These are phyloP conservation scores for Truncatella angustata DNA, from an alignment of 2,329 filamentous ascomycete species.

Conservation along the genomic window DNA sequence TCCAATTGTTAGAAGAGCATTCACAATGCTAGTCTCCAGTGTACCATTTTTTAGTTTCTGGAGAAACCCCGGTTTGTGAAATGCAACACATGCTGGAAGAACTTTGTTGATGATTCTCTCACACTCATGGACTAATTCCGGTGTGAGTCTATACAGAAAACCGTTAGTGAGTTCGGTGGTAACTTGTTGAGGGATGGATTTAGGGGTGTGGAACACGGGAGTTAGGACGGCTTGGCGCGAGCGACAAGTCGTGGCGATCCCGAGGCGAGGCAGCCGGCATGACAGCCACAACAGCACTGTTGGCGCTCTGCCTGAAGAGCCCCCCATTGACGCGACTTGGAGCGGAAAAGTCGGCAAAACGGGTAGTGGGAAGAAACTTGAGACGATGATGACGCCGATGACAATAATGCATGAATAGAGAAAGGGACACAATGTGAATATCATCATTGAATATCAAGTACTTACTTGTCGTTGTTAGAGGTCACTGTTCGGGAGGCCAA, in stretches of 20 bases:
- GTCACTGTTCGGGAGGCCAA: constrained; percentile 44
- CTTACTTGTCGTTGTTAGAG: constrained; percentile 54
- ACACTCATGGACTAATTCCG: constrained; percentile 57
- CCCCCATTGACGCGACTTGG: constrained; percentile 11
- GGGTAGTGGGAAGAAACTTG: background rate
- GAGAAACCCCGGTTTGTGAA: constrained; percentile 61
- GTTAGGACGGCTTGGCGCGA: constrained; percentile 12
- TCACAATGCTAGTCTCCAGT: constrained; percentile 55
- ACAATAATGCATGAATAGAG: background rate
- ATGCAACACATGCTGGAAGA: constrained; percentile 59
- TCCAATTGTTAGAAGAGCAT: constrained; percentile 56
- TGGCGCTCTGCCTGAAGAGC: constrained; percentile 11
- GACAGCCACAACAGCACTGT: constrained; percentile 9
- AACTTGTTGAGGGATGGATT: background rate
- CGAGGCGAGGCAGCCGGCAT: constrained; percentile 13
- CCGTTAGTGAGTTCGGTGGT: constrained; percentile 8
- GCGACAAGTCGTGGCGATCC: constrained; percentile 10
- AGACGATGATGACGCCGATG: background rate
- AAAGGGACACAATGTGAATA: constrained; percentile 1
- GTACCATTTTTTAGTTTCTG: constrained; percentile 57
- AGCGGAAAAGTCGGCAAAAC: constrained; percentile 3
- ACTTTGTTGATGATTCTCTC: constrained; percentile 61
- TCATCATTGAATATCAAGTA: constrained; percentile 19
- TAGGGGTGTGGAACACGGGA: constrained; percentile 11
- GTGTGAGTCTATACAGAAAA: constrained; percentile 42